These are phyloP conservation scores for Boletus huronensis DNA, from an alignment of 768 basidiomycete species.

Conservation along the genomic window DNA sequence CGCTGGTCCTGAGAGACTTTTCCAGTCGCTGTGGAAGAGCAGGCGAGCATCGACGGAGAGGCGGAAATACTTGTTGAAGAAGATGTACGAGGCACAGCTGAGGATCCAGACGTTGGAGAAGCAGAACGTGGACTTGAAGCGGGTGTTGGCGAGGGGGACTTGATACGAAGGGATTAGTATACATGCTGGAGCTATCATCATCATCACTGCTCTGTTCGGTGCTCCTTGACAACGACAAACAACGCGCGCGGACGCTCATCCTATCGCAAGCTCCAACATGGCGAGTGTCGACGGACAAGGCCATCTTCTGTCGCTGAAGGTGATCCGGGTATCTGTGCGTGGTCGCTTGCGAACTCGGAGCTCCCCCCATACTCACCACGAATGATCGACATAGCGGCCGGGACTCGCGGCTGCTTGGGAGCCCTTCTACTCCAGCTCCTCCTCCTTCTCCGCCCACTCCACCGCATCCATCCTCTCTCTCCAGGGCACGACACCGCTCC, in stretches of 20 bases:
- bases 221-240: conserved; percentile 15
- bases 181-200: too few relatives aligned
- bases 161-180: too few relatives aligned
- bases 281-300: conserved; percentile 48
- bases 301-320: conserved; percentile 76
- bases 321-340: conserved; percentile 86
- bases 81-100: conserved; percentile 65
- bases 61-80: conserved; percentile 64
- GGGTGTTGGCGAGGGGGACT: conserved; percentile 42
- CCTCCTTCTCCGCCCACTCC: conserved; percentile 78
- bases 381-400: conserved; percentile 51
- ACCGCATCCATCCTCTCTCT: conserved; percentile 74
- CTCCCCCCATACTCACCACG: neutral
- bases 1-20: conserved; percentile 43
- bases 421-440: conserved; percentile 81
- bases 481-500: conserved; percentile 66
- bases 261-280: conserved; percentile 6
- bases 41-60: conserved; percentile 54
- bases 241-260: conserved; percentile 1
- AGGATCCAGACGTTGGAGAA: conserved; percentile 70
- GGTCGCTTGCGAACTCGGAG: neutral
- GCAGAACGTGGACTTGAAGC: conserved; percentile 67
- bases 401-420: conserved; percentile 75
- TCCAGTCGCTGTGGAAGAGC: conserved; percentile 41
- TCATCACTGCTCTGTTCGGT: too few relatives aligned